A percentile compares a stretch with the other conserved stretches of the same genome.
Conservation (phyloP, 768 basidiomycete genomes). For the Boletus rubroflammeus region DNA sequence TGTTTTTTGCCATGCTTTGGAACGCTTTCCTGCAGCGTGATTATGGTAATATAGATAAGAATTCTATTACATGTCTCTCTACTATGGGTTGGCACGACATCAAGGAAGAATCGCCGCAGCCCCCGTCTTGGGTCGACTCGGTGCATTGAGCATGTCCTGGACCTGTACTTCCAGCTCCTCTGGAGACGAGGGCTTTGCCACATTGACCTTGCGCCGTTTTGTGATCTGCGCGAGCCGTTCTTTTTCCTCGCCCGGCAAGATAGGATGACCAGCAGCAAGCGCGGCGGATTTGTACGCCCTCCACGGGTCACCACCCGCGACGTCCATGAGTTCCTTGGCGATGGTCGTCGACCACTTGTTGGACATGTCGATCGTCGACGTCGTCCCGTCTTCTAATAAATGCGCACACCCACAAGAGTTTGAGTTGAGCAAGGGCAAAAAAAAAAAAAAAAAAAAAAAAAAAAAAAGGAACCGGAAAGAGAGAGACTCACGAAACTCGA, state of each 20-base stretch:
- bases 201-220: conserved; percentile 8
- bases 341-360: conserved; percentile 69
- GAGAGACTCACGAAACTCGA: conserved; percentile 58
- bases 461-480: neutral
- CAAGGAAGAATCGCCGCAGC: conserved; percentile 39
- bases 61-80: neutral
- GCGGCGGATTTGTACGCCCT: conserved; percentile 49
- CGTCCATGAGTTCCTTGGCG: conserved; percentile 65
- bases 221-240: conserved; percentile 18
- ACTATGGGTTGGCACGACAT: neutral
- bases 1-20: neutral
- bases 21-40: conserved; percentile 1
- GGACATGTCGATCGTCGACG: conserved; percentile 50
- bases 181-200: conserved; percentile 11
- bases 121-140: conserved; percentile 34
- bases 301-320: conserved; percentile 61
- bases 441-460: too few species aligned
- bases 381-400: conserved; percentile 46
- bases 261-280: conserved; percentile 43
- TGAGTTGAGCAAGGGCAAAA: neutral
- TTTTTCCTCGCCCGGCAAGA: conserved; percentile 44
- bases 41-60: neutral
- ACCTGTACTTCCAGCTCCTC: conserved; percentile 25
- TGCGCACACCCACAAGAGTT: neutral
- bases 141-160: conserved; percentile 29